Evolutionary conservation across 768 basidiomycete species (phyloP).

Genomic region (Mycena crocata): DNA sequence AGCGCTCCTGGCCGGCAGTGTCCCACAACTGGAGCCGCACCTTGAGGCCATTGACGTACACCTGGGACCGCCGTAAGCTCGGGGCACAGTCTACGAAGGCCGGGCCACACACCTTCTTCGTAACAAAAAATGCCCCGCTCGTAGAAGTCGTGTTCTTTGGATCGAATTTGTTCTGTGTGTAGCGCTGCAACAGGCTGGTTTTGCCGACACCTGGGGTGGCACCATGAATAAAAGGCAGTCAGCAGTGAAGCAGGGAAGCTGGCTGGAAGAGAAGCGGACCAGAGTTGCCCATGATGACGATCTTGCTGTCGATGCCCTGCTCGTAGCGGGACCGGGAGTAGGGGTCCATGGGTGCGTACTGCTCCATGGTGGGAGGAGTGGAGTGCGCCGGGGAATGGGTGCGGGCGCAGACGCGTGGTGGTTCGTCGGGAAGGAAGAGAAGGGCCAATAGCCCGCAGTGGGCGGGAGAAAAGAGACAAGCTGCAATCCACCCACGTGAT

Average conservation of each 20-base stretch:
- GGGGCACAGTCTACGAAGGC: background rate
- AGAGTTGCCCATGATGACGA: constrained; percentile 92
- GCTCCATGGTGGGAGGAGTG: constrained; percentile 59
- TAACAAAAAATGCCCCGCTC: constrained; percentile 93
- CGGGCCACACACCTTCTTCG: constrained; percentile 75
- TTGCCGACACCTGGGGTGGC: constrained; percentile 83
- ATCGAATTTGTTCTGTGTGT: constrained; percentile 91
- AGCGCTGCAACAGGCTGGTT: constrained; percentile 90
- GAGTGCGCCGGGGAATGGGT: constrained; percentile 9
- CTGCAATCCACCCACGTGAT: background rate
- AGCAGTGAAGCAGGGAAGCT: background rate
- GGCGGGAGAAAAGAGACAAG: constrained; percentile 46
- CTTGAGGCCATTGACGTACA: constrained; percentile 81
- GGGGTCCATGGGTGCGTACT: constrained; percentile 71
- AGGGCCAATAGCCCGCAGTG: constrained; percentile 58
- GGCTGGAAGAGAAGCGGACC: constrained; percentile 44
- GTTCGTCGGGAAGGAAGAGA: constrained; percentile 30
- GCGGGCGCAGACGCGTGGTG: constrained; percentile 11
- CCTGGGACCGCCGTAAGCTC: constrained; percentile 5
- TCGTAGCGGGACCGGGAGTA: constrained; percentile 79
- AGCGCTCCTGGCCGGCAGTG: constrained; percentile 94
- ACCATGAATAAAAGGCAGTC: constrained; percentile 16
- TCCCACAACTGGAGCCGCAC: constrained; percentile 93
- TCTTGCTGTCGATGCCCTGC: constrained; percentile 92
- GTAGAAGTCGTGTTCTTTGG: constrained; percentile 91